phyloP scores from a whole-genome alignment of 2,329 filamentous ascomycete species.

The Botrytis tulipae region DNA sequence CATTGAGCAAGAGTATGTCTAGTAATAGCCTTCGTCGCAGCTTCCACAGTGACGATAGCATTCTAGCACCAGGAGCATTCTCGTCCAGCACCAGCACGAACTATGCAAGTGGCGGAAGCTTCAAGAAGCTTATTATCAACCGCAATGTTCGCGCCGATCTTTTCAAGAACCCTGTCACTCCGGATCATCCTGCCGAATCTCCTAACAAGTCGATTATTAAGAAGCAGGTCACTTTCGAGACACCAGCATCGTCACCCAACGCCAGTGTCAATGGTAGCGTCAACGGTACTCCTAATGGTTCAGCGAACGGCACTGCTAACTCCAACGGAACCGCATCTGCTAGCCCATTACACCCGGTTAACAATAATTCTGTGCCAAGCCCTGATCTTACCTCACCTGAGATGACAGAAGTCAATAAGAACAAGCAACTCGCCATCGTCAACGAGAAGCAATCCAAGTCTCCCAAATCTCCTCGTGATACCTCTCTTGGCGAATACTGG shows the following conservation, averaged over 20 bases:
- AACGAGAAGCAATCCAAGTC: conserved; percentile 61
- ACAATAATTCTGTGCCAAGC: conserved; percentile 50
- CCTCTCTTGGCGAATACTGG: conserved; percentile 72
- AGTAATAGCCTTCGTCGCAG: conserved; percentile 81
- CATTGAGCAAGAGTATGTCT: conserved; percentile 84
- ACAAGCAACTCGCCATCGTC: conserved; percentile 76
- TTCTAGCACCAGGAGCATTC: conserved; percentile 82
- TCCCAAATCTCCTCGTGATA: conserved; percentile 15
- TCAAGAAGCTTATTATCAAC: conserved; percentile 93
- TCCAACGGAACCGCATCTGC: conserved; percentile 40
- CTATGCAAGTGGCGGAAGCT: conserved; percentile 65
- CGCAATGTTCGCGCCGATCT: conserved; percentile 75
- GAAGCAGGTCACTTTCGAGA: conserved; percentile 92
- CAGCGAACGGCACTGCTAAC: conserved; percentile 43
- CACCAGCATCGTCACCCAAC: neutral
- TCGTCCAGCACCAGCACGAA: conserved; percentile 64
- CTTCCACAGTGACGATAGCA: conserved; percentile 80
- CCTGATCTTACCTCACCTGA: conserved; percentile 58
- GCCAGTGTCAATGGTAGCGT: conserved; percentile 30
- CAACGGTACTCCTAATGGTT: conserved; percentile 45
- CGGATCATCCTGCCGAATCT: conserved; percentile 38
- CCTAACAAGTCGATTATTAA: conserved; percentile 57
- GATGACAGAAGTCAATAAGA: conserved; percentile 63
- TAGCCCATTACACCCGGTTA: conserved; percentile 35
- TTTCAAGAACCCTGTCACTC: conserved; percentile 55